Percentiles rank a stretch among this genome's conserved stretches.
Conservation (phyloP, 2,329 filamentous ascomycete species). For the Arthrobotrys sphaeroides region DNA sequence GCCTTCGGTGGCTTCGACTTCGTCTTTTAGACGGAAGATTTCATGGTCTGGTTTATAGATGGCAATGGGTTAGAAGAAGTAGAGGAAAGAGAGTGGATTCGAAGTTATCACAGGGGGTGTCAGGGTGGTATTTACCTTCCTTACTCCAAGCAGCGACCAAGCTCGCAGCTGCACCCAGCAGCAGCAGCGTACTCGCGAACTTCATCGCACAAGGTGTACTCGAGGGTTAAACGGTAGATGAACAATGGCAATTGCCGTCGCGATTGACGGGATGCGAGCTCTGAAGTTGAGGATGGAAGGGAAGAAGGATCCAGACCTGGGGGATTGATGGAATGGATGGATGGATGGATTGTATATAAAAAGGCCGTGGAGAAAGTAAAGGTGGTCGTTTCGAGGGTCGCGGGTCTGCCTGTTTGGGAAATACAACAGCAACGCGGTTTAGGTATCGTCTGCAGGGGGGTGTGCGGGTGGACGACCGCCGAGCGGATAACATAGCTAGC, state of each 20-base stretch:
- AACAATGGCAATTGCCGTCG: neutral
- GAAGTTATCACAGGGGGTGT: too few relatives aligned
- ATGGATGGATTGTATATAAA: neutral
- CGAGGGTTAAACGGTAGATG: neutral
- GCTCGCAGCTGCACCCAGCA: slow-evolving; percentile 73
- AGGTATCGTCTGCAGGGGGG: too few relatives aligned
- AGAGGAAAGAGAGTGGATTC: too few relatives aligned
- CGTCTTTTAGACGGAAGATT: slow-evolving; percentile 94
- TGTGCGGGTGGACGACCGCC: too few relatives aligned
- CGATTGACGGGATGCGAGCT: slow-evolving; percentile 18
- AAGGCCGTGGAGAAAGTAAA: slow-evolving; percentile 5
- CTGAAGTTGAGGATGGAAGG: neutral
- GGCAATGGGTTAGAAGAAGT: neutral
- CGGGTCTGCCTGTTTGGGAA: neutral
- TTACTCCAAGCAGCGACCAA: slow-evolving; percentile 82
- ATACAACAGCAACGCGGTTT: neutral
- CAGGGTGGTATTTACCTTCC: slow-evolving; percentile 69
- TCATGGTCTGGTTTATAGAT: slow-evolving; percentile 76
- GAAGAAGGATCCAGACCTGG: neutral
- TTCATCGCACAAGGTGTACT: slow-evolving; percentile 27
- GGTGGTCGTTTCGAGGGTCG: slow-evolving; percentile 31
- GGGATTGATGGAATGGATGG: neutral
- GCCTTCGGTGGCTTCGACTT: slow-evolving; percentile 79
- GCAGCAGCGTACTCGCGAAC: slow-evolving; percentile 67
- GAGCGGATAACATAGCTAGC: too few relatives aligned